Conservation (phyloP, 305 asterid genomes). For the Rubia tinctorum region DNA sequence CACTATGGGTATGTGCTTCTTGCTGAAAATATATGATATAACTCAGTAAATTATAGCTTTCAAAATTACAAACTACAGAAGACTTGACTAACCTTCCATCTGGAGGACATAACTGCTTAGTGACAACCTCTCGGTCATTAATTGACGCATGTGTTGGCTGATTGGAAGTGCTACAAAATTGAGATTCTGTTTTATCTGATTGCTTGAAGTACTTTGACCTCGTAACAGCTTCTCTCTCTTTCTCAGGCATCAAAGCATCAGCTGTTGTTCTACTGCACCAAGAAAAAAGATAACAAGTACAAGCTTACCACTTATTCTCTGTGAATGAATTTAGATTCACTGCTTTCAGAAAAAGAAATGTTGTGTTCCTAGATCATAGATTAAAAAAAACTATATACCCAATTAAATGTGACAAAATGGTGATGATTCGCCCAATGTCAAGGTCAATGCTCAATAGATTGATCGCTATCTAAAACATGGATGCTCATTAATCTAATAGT, state of each 20-base stretch:
- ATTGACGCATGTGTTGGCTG: constrained; percentile 36
- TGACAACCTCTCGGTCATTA: constrained; percentile 31
- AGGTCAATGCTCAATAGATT: background rate
- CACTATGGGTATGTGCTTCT: constrained; percentile 28
- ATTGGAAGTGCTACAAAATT: constrained; percentile 24
- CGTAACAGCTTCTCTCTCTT: constrained; percentile 38
- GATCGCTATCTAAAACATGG: background rate
- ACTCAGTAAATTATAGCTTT: background rate
- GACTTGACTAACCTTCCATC: constrained; percentile 28
- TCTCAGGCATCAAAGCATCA: constrained; percentile 29
- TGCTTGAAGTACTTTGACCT: constrained; percentile 41
- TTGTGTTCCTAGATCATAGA: background rate
- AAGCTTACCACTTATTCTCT: background rate
- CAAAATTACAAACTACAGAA: background rate
- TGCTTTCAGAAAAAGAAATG: background rate
- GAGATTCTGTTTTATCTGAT: constrained; percentile 39
- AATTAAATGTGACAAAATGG: background rate
- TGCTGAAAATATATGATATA: constrained; percentile 24
- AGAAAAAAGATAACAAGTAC: constrained; percentile 6
- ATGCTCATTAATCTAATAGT: background rate
- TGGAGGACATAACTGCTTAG: constrained; percentile 31
- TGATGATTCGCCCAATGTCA: background rate
- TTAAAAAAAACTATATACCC: background rate
- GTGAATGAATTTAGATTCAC: background rate
- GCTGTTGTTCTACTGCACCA: constrained; percentile 38